A percentile compares a stretch with the other conserved stretches of the same genome.
Conservation (phyloP, 352 stramenopile species). For the Thraustotheca clavata region DNA sequence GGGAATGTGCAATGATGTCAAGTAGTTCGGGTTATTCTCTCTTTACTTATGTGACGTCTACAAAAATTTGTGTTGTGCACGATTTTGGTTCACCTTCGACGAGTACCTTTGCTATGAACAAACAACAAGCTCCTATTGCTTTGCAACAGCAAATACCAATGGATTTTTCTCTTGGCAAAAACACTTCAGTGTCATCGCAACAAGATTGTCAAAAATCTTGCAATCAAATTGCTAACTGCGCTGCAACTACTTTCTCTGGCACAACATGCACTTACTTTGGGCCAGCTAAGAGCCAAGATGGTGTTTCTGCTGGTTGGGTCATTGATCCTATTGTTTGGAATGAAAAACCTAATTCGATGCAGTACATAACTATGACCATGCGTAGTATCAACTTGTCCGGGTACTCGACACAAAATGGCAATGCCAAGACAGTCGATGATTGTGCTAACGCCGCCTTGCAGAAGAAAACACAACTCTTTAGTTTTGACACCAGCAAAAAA, state of each 20-base stretch:
- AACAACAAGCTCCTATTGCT: not conserved
- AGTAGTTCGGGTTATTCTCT: not conserved
- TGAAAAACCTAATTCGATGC: not conserved
- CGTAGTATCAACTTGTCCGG: not conserved
- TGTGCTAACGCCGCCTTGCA: not conserved
- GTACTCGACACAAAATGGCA: not conserved
- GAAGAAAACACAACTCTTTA: not conserved
- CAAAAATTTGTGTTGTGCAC: constrained; percentile 2
- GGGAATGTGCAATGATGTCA: constrained; percentile 8
- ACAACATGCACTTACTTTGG: not conserved
- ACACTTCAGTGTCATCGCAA: not conserved
- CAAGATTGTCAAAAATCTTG: not conserved
- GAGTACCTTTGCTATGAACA: not conserved
- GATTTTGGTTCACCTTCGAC: not conserved
- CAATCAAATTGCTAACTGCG: not conserved
- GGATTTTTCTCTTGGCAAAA: not conserved
- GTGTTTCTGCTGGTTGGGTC: constrained; percentile 6
- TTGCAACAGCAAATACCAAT: not conserved
- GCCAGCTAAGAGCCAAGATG: not conserved
- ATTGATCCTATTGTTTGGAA: not conserved
- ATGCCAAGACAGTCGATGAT: not conserved
- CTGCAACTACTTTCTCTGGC: not conserved
- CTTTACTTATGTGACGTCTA: constrained; percentile 4
- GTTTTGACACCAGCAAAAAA: not conserved
- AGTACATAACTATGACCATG: not conserved